phyloP scores from a whole-genome alignment of 768 basidiomycete species.

The Clitopilus passeckerianus region DNA sequence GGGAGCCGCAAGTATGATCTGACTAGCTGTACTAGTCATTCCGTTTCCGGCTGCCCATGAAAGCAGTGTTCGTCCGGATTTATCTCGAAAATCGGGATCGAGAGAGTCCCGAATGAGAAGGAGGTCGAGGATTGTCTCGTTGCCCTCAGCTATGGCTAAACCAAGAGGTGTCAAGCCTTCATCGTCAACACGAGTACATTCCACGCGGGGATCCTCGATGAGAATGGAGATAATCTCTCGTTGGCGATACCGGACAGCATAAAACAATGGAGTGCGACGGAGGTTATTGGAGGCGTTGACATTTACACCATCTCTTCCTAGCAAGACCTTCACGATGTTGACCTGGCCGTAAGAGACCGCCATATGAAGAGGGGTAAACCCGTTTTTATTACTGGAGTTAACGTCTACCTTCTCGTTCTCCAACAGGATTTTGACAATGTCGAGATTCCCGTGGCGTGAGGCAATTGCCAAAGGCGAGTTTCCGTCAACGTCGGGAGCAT shows the following conservation, averaged over 20 bases:
- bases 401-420: background rate
- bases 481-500: background rate
- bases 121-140: background rate
- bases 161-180: background rate
- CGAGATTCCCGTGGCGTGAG: background rate
- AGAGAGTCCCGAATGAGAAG: background rate
- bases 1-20: background rate
- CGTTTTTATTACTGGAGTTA: background rate
- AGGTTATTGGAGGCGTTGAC: background rate
- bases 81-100: background rate
- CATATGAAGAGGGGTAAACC: background rate
- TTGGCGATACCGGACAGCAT: background rate
- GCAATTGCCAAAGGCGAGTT: background rate
- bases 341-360: background rate
- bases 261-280: background rate
- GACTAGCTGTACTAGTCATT: background rate
- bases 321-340: background rate
- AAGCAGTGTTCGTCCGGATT: background rate
- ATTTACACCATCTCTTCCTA: background rate
- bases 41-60: background rate
- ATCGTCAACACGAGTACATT: background rate
- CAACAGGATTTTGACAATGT: background rate
- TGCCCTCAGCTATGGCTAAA: background rate
- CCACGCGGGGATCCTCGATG: background rate
- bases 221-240: background rate